Evolutionary conservation across 805 yeast species (phyloP), one percentile per base, ranked within the genome.

Genomic region (Kodamaea kakaduensis): DNA sequence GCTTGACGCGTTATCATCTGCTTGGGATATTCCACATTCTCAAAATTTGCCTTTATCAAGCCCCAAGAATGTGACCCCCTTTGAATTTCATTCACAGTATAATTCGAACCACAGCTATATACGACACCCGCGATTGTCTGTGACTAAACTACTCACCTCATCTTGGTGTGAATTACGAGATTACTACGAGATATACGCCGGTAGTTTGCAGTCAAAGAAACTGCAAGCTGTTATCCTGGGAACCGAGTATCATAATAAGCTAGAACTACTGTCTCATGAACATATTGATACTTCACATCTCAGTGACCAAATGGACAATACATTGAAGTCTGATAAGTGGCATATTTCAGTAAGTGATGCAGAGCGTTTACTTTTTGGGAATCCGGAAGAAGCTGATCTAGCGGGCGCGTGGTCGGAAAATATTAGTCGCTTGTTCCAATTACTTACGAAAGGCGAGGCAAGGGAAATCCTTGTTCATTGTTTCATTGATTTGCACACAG

Each of bases 81-180:
- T 42, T 38, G 34, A 48, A 30, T 59, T 44, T 38, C 56, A 51
- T 29, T 53, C 62, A 1, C 43, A 42, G 1, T 16, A 39, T 17
- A 61, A 61, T 41, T 33, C 42, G 2, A 53, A 56, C 20, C 10
- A 16, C 1, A 56, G 64, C 9, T 54, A 52, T 27, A 23, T 51
- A 0, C 17, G 23, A 1, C 31, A 34, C 10, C 67, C 67, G 14
- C 49, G 83, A 25, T 51, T 78, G 10, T 71, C 78, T 1, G 87
- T 82, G 3, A 80, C 89, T 0, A 71, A 67, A 36, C 51, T 84
- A 6, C 55, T 80, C 8, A 73, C 81, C 0, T 64, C 71, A 20
- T 56, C 68, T 10, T 83, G 87, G 84, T 84, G 93, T 61, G 90
- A 84, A 53, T 56, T 83, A 30, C 59, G 77, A 25, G 66, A 61